A percentile compares a stretch with the other conserved stretches of the same genome.
These are phyloP conservation scores for Oehlia diaphana DNA, from an alignment of 192 early-diverging fungal genomes.

Conservation along the genomic window DNA sequence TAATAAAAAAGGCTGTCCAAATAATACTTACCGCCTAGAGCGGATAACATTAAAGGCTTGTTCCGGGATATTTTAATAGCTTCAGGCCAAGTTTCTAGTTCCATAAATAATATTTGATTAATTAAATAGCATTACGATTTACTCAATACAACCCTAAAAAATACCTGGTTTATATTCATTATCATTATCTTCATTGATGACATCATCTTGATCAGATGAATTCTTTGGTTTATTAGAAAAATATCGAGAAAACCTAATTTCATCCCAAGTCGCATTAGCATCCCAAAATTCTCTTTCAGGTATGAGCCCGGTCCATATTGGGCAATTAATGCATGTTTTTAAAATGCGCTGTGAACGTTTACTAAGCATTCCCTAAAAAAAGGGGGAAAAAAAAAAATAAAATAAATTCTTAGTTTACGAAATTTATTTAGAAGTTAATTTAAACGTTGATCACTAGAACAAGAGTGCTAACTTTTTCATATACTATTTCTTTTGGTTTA, in stretches of 20 bases:
- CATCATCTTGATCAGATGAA: conserved; percentile 22
- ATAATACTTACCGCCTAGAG: conserved; percentile 38
- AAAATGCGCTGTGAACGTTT: conserved; percentile 47
- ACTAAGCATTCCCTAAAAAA: conserved; percentile 33
- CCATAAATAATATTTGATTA: neutral
- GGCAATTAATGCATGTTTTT: conserved; percentile 38
- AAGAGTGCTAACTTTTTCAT: conserved; percentile 62
- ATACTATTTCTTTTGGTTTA: conserved; percentile 88
- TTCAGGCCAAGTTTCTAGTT: conserved; percentile 42
- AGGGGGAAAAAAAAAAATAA: neutral
- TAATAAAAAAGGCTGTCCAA: neutral
- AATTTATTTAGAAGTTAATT: neutral
- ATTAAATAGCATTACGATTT: neutral
- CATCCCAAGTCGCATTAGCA: conserved; percentile 52
- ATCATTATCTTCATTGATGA: neutral
- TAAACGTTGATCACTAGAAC: neutral
- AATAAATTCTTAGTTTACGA: neutral
- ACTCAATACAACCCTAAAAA: conserved; percentile 5
- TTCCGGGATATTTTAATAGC: conserved; percentile 45
- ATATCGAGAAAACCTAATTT: conserved; percentile 60
- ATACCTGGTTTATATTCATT: neutral
- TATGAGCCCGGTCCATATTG: conserved; percentile 62
- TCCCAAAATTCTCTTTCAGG: conserved; percentile 77
- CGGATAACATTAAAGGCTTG: conserved; percentile 38
- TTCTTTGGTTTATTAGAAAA: conserved; percentile 41